Evolutionary conservation across 2,329 filamentous ascomycete genomes (phyloP), one percentile per base, ranked within the genome.

Genomic region (Verticillium alfalfae): DNA sequence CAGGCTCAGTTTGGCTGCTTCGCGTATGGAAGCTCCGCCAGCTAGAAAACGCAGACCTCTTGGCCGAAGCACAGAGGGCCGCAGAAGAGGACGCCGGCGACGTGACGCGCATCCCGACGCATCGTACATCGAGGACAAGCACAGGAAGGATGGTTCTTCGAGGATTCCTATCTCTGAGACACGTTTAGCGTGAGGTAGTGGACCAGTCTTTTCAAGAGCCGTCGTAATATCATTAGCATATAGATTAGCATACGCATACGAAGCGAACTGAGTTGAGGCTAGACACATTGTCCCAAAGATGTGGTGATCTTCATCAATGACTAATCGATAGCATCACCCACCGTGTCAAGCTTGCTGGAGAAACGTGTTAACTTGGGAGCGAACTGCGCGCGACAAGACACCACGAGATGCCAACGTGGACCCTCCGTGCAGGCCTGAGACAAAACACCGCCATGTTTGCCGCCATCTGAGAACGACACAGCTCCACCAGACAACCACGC

Each of bases 1-100:
- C 26, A 13, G 36, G 5, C 2, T 0, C 22, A 66, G 64, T 66
- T 5, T 66, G 64, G 64, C 60, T 63, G 6, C 61, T 66, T 2
- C 64, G 64, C n/a, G 54, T 61, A 0, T 66, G 64, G 64, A 66
- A 66, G 37, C 60, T 66, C 2, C 56, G 62, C 4, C 56, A 66
- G 16, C 45, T 66, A 5, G 64, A 66, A 12, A 61, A 56, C 18
- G 54, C 41, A 2, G 57, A 60, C 1, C 52, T 66, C 2, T 22
- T 58, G 1, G 45, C 59, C 16, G 56, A 58, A 16, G 56, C 61
- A 10, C 57, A 57, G 39, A 57, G 54, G 7, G 31, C 59, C 7
- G 57, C 52, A 2, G 31, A 65, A 26, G 49, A n/a, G 8, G 58
- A 62, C 39, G 56, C 57, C 8, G 56, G 63, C 15, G 58, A 52